Base-by-base conservation (phyloP, 495 filamentous ascomycete species). In the Delitschia confertaspora region DNA sequence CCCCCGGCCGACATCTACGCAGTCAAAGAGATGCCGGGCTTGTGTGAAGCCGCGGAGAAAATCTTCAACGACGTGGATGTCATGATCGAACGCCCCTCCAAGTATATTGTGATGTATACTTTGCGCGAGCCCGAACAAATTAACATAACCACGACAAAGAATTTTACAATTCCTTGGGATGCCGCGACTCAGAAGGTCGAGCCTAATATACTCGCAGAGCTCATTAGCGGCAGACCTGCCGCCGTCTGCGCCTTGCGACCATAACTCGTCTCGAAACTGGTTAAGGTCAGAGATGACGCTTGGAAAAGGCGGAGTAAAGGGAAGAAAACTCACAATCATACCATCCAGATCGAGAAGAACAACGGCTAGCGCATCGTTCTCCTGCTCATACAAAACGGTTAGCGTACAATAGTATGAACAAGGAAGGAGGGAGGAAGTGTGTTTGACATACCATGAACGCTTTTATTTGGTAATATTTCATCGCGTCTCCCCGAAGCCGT, bases 41-140 rank as follows among this genome's bases (percentile, higher is more conserved):
- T 79, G 78, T 56, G 83, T 87, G 65, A 91, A 88, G 9, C 84
- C 85, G 13, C 76, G 67, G 19, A 75, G 72, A 59, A 93, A 93
- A 20, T 83, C 75, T 40, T 77, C 72, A 24, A 88, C 58, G 19
- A 67, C 54, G 11, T 60, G 57, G 4, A 73, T 61, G 27, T 69
- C 70, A 4, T 70, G 63, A 7, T 80, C 58, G 22, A n/a, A 76
- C 65, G 17, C 80, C 82, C 31, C 56, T 74, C 59, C 52, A 66
- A n/a, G n/a, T n/a, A n/a, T n/a, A n/a, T n/a, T n/a, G n/a, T n/a
- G 53, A 53, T 64, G 58, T 79, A 88, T 55, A 56, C 67, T 44
- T 78, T 75, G 20, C n/a, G 69, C 67, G 16, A 89, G 69, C 13
- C 72, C 75, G 26, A 71, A 69, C 20, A 88, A 57, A 61, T 88